Base-by-base conservation (phyloP, 2,329 filamentous ascomycete genomes). In the Xylaria sp. region DNA sequence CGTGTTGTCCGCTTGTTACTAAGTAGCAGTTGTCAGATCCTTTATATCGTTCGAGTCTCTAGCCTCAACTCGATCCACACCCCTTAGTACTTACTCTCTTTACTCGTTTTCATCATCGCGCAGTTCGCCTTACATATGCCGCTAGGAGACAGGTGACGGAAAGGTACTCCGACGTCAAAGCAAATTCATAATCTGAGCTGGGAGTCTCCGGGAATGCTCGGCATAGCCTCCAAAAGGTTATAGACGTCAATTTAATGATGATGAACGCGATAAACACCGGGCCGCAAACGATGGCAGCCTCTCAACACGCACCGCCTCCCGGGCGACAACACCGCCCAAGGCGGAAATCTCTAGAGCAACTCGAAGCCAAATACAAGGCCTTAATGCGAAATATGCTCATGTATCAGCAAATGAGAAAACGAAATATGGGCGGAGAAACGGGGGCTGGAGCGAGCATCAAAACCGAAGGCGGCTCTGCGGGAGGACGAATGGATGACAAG, bases 361-460 rank as follows among this genome's bases (percentile, higher is more conserved):
- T 67, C 17, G 64, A 66, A 52, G 64, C 68, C 8, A 68, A 65
- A 58, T 70, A 70, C 53, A 68, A 65, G 54, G 65, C 68, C n/a
- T 53, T 70, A n/a, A 70, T 70, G 68, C 57, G 61, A 23, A 67
- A 65, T 41, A 67, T 69, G 67, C 54, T 67, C 52, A 60, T 64
- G 49, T 67, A 63, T 58, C 63, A 69, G 53, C 65, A 67, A 37
- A 51, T 62, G 60, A 54, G 64, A 41, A 57, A 60, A 29, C 55
- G 60, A 17, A 58, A 51, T 44, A 51, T 58, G 25, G 27, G 33
- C 25, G 46, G 33, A 37, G 60, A 48, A 46, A 35, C 54, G 4
- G 54, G 43, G 31, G 33, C 49, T 9, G 60, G 41, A 31, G 44
- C 60, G 31, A 35, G 17, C 23, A 41, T 54, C n/a, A 57, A 60